Conservation (phyloP, 2,329 filamentous ascomycete species). For the Sporothrix dimorphospora region DNA sequence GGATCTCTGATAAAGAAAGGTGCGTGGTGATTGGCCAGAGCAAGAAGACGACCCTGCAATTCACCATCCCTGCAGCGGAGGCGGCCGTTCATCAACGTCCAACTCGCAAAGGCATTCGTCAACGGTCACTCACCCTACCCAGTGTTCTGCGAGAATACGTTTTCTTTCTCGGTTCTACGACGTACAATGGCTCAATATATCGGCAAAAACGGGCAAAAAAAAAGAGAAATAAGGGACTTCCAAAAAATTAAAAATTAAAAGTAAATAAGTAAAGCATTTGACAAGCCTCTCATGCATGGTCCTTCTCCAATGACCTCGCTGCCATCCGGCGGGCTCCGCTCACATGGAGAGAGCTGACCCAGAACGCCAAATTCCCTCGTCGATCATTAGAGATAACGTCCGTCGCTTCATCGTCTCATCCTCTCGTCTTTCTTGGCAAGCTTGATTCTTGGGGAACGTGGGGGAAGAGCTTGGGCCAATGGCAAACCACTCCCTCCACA, state of each 20-base stretch:
- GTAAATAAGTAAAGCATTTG: too few species aligned
- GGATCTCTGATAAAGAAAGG: conserved; percentile 15
- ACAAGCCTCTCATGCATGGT: too few species aligned
- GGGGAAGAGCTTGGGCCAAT: background rate
- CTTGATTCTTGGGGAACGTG: background rate
- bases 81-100: conserved; percentile 15
- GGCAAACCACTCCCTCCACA: background rate
- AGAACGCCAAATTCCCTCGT: conserved; percentile 3
- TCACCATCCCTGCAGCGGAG: conserved; percentile 12
- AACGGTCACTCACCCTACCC: background rate
- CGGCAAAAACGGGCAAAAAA: background rate
- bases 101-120: background rate
- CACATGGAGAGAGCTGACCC: too few species aligned
- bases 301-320: background rate
- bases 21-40: background rate
- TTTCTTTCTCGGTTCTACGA: background rate
- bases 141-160: background rate
- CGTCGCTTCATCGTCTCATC: background rate
- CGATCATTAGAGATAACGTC: background rate
- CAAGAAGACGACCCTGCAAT: background rate
- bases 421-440: background rate
- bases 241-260: too few species aligned
- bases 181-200: background rate
- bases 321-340: background rate
- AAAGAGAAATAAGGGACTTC: background rate